These are phyloP conservation scores for Adansonia grandidieri DNA, from an alignment of 441 rosid genomes.

Conservation along the genomic window DNA sequence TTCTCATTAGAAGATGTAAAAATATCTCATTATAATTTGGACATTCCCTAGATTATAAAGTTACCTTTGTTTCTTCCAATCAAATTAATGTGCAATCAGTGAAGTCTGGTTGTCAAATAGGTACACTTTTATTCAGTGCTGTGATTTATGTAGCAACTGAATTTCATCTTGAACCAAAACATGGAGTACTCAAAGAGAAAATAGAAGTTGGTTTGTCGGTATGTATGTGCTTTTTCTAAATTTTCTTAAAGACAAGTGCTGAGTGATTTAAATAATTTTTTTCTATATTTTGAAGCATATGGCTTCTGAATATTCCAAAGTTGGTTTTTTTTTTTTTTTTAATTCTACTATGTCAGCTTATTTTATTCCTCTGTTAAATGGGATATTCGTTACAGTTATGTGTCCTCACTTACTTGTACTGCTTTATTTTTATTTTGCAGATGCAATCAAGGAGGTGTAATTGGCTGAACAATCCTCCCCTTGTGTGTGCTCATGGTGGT, in stretches of 20 bases:
- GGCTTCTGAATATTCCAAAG: background rate
- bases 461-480: constrained; percentile 88
- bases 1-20: background rate
- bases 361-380: constrained; percentile 1
- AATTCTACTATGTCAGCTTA: background rate
- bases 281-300: background rate
- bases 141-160: background rate
- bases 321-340: background rate
- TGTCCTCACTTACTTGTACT: background rate
- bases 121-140: background rate
- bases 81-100: background rate
- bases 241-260: background rate
- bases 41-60: background rate
- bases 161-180: background rate
- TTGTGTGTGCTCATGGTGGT: constrained; percentile 99
- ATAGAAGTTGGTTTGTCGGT: background rate
- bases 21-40: background rate
- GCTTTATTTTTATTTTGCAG: constrained; percentile 36
- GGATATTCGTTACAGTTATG: background rate
- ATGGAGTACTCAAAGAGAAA: background rate
- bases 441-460: constrained; percentile 62
- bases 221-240: background rate
- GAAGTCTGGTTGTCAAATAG: background rate
- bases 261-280: background rate
- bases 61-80: background rate